These are phyloP conservation scores for Phaeolepiota aurea DNA, from an alignment of 768 basidiomycete genomes.

Conservation along the genomic window DNA sequence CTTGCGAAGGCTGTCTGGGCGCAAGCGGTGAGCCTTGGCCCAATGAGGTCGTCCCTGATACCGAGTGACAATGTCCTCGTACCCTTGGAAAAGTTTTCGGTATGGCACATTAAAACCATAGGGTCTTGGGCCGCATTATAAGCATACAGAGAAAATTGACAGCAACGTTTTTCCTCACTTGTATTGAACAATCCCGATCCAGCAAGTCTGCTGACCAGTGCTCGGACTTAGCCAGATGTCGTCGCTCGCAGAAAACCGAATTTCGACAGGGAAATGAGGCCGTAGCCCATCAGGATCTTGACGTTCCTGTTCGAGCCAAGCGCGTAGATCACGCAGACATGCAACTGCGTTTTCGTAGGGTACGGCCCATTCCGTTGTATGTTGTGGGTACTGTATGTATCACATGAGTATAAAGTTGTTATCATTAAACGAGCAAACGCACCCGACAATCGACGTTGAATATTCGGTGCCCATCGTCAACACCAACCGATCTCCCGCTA, in stretches of 20 bases:
- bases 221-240: constrained; percentile 94
- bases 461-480: constrained; percentile 75
- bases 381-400: constrained; percentile 78
- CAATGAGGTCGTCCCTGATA: constrained; percentile 89
- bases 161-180: constrained; percentile 47
- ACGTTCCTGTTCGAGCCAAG: constrained; percentile 65
- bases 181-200: constrained; percentile 98
- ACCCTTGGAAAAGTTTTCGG: constrained; percentile 64
- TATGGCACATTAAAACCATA: constrained; percentile 83
- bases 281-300: constrained; percentile 65
- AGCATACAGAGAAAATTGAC: neutral
- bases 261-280: constrained; percentile 89
- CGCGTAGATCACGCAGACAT: constrained; percentile 64
- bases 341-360: constrained; percentile 58
- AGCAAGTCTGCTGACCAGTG: constrained; percentile 69
- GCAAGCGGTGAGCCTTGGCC: constrained; percentile 84
- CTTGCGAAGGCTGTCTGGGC: constrained; percentile 49
- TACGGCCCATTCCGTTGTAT: constrained; percentile 94
- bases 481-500: constrained; percentile 40
- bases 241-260: constrained; percentile 81
- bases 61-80: constrained; percentile 60
- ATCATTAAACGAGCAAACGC: constrained; percentile 19
- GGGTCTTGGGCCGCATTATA: constrained; percentile 44
- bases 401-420: neutral
- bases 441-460: constrained; percentile 94